Evolutionary conservation across 2,329 filamentous ascomycete genomes (phyloP), one percentile per base, ranked within the genome.

Genomic region (Penicillium digitatum): DNA sequence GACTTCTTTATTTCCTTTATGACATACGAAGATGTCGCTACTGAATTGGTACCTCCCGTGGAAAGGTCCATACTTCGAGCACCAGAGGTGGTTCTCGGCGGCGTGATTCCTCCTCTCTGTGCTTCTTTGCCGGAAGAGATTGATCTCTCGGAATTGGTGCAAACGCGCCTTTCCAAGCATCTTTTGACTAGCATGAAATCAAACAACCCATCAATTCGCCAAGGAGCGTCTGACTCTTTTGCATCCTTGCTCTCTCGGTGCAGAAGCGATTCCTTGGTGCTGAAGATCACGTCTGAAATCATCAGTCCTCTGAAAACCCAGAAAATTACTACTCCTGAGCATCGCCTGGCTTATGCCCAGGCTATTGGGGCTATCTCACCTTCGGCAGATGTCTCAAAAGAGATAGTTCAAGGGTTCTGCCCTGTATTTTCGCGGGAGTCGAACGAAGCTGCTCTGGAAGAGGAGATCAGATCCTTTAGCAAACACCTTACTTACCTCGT

Each of bases 111-210:
- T 6, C 84, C 87, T 12, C 79, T 97, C 43, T 80, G 95, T 56
- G 73, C 80, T 9, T 84, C 89, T 27, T 77, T 99, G 7, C 85
- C 90, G 1, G 69, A 76, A 27, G 77, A 78, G 6, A 81, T 94
- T 63, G 93, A 99, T 66, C 79, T 97, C 18, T 93, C 93, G 9
- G 82, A 85, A 35, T 76, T 88, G 5, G 79, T 97, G 18, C 81
- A 82, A 49, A 79, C 81, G 26, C 88, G 88, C 58, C 79, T 99
- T 34, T 74, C 95, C 35, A 97, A 96, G 72, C 90, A 91, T 6
- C 78, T 99, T 12, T 75, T 97, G n/a, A 86, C 90, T 38, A 96
- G 91, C 69, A 80, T 92, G 72, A 96, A 95, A 73, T 97, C 94
- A 1, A 92, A 88, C 67, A 97, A 96, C 70, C 77, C 83, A 14